Base-by-base conservation (phyloP, 768 basidiomycete genomes). In the Amanita brunnescens region DNA sequence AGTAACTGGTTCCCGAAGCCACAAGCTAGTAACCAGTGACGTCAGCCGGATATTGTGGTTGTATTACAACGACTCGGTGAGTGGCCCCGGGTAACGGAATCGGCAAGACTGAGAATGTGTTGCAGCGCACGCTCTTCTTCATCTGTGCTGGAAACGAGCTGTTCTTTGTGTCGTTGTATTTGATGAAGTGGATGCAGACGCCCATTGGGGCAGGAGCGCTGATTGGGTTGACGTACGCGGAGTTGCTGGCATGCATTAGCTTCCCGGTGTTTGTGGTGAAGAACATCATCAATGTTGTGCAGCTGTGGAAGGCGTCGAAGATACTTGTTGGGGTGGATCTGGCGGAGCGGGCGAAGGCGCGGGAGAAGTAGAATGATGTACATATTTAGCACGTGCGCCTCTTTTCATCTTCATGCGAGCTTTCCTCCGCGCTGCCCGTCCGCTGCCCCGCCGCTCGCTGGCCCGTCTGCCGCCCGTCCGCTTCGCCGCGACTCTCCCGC, bases 261-360 rank as follows among this genome's bases (percentile, higher is more conserved):
- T 73, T 74, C 57, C 86, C 83, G 0, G 69, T 96, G 42, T 95
- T 83, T 63, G 57, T 80, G 13, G 62, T 74, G 55, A 99, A 98
- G 74, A 96, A 98, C 64, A 61, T 93, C 51, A 91, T 99, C 73
- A 96, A 97, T 65, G 66, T 88, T 30, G 93, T 99, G 6, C 96
- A 99, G 67, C 80, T 97, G 52, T 97, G 94, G 94, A 99, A 99
- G 66, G 95, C 96, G 23, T 87, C 88, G 32, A 92, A 92, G 69
- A 91, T 92, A 50, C 76, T 96, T 13, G 93, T 96, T 12, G 92
- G 93, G 0, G 88, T 96, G 9, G 93, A 96, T 62, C 70, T 96
- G 42, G 89, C 88, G 39, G 91, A 94, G 67, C 72, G 93, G 57
- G 82, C 83, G 34, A 76, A 77, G 51, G 85, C 78, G 16, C 70